Evolutionary conservation across 306 rosid species (phyloP), one percentile per base, ranked within the genome.

Genomic region (Quercus mongolica): DNA sequence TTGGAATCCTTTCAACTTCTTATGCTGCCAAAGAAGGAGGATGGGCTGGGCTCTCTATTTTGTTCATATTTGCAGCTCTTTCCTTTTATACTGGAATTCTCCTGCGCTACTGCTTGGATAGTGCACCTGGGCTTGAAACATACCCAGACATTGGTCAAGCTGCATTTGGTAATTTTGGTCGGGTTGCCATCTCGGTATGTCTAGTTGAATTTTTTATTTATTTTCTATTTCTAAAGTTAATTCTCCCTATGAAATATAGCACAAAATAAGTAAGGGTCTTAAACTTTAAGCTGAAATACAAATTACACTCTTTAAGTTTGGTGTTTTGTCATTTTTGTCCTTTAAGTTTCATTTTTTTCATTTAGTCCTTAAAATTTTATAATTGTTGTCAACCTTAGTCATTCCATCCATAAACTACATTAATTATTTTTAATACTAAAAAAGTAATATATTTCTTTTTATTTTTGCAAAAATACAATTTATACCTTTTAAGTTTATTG

Each of bases 101-200:
- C 26, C 80, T 96, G 85, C 94, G 97, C 64, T 54, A 75, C 69
- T 96, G 99, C 82, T 85, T 96, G 89, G 99, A 96, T 56, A 96
- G 99, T 63, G 88, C 86, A 65, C 97, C 99, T 41, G 98, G 92
- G 19, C 87, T 96, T 23, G 97, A 96, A 79, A 96, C 99, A n/a
- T 96, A 93, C 83, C 99, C 99, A 12, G 99, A 96, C 67, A 88
- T 96, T 82, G 99, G 99, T 65, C 96, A 91, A 73, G 99, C 98
- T 75, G 99, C 99, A 49, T 96, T 96, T 76, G 99, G 99, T 46
- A 78, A 89, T 35, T 17, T 79, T 0, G 99, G 99, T 56, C 90
- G 99, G 56, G 86, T 96, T 6, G 80, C 69, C 84, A 89, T 93
- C 80, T 96, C 99, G 76, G 99, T 96, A 70, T 84, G 92, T 80